These are phyloP conservation scores for Xylariaceae sp. DNA, from an alignment of 2,329 filamentous ascomycete species.

Conservation along the genomic window DNA sequence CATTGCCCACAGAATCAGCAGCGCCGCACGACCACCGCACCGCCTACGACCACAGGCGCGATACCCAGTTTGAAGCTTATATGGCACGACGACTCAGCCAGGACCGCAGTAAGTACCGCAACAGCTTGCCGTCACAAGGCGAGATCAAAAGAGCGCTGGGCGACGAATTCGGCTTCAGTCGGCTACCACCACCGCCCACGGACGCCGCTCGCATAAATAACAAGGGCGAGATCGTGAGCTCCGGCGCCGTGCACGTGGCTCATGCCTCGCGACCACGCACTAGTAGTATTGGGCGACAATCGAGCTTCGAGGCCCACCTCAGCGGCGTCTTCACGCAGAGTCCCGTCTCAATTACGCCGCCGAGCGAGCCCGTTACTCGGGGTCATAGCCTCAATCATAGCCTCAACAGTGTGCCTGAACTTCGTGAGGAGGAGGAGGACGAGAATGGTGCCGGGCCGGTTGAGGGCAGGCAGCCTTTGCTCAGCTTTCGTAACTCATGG, in stretches of 20 bases:
- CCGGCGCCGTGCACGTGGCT: conserved; percentile 19
- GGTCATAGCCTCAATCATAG: conserved; percentile 29
- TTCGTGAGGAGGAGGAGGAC: conserved; percentile 27
- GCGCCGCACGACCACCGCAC: conserved; percentile 16
- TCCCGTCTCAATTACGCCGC: conserved; percentile 11
- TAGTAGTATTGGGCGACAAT: conserved; percentile 24
- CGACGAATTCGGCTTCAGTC: conserved; percentile 32
- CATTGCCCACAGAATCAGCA: conserved; percentile 4
- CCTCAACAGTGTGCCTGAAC: conserved; percentile 30
- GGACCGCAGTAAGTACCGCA: conserved; percentile 18
- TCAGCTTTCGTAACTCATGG: background rate
- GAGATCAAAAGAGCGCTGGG: conserved; percentile 31
- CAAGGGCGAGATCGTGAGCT: conserved; percentile 14
- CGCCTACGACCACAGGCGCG: conserved; percentile 42
- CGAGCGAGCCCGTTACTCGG: conserved; percentile 14
- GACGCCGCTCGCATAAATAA: background rate
- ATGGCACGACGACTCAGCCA: conserved; percentile 32
- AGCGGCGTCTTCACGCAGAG: background rate
- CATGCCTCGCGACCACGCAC: conserved; percentile 21
- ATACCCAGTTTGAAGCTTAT: conserved; percentile 46
- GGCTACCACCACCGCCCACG: background rate
- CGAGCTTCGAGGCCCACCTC: conserved; percentile 24
- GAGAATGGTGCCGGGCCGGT: conserved; percentile 3
- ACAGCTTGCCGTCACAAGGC: conserved; percentile 14
- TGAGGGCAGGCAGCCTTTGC: conserved; percentile 10